Evolutionary conservation across 1,139 yeast genomes (phyloP).

Genomic region (Pichia cactophila): DNA sequence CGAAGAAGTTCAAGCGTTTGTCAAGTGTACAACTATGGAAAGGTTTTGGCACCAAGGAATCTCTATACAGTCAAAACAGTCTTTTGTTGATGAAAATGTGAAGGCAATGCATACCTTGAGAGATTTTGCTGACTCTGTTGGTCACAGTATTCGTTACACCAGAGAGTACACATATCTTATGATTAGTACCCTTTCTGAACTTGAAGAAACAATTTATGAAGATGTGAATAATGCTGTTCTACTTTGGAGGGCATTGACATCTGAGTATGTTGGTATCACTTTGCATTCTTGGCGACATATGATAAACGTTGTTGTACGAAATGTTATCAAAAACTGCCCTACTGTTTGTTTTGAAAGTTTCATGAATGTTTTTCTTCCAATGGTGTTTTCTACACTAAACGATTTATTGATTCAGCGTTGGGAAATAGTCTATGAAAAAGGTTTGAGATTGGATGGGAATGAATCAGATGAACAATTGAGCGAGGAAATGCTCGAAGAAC

Average conservation of each 20-base stretch:
- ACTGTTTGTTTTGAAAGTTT: slow-evolving; percentile 56
- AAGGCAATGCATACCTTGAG: slow-evolving; percentile 88
- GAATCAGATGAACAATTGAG: slow-evolving; percentile 78
- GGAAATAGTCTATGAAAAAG: slow-evolving; percentile 63
- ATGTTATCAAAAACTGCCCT: slow-evolving; percentile 86
- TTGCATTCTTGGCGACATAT: slow-evolving; percentile 96
- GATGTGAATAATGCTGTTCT: slow-evolving; percentile 71
- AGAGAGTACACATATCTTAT: slow-evolving; percentile 92
- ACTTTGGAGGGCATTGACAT: slow-evolving; percentile 82
- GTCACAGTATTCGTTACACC: slow-evolving; percentile 90
- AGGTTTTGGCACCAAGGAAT: slow-evolving; percentile 99
- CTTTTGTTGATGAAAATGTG: slow-evolving; percentile 89
- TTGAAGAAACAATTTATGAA: slow-evolving; percentile 84
- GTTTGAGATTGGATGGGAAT: slow-evolving; percentile 61
- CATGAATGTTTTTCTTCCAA: slow-evolving; percentile 72
- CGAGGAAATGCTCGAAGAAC: slow-evolving; percentile 99
- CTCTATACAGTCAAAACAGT: slow-evolving; percentile 87
- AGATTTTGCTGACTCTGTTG: slow-evolving; percentile 98
- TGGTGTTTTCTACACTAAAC: slow-evolving; percentile 65
- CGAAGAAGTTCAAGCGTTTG: slow-evolving; percentile 83
- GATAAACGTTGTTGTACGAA: slow-evolving; percentile 81
- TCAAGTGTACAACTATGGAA: slow-evolving; percentile 79
- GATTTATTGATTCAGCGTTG: slow-evolving; percentile 62
- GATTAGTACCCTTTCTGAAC: slow-evolving; percentile 80
- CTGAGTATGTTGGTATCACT: slow-evolving; percentile 79